Percentiles rank a stretch among this genome's conserved stretches.
phyloP scores from a whole-genome alignment of 768 basidiomycete genomes.

The Kwoniella newhampshirensis region DNA sequence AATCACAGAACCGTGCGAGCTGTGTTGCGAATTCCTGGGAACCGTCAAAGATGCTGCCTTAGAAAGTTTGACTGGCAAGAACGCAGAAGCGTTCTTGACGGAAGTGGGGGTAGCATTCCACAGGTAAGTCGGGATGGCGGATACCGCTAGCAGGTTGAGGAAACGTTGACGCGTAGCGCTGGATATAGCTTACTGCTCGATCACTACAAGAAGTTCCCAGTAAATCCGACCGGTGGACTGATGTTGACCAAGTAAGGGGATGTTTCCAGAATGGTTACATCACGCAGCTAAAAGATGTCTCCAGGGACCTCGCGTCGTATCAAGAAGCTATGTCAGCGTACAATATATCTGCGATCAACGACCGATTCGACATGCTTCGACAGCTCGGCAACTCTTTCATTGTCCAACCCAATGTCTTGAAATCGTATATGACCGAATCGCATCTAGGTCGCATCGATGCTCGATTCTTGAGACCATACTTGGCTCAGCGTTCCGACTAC shows the following conservation, averaged over 20 bases:
- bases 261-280: too few relatives aligned
- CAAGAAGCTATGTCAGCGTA: constrained; percentile 87
- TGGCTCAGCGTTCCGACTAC: constrained; percentile 88
- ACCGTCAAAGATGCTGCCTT: constrained; percentile 74
- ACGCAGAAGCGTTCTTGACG: constrained; percentile 84
- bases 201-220: constrained; percentile 92
- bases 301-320: constrained; percentile 90
- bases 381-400: constrained; percentile 97
- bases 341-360: constrained; percentile 74
- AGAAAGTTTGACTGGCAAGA: constrained; percentile 83
- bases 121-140: constrained; percentile 57
- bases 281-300: constrained; percentile 5
- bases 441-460: constrained; percentile 90
- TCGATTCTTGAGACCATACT: constrained; percentile 80
- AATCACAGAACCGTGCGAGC: constrained; percentile 87
- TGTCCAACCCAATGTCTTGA: constrained; percentile 89
- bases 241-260: constrained; percentile 98
- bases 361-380: constrained; percentile 96
- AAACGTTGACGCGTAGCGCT: not conserved
- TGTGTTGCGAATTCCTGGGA: constrained; percentile 80
- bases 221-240: constrained; percentile 91
- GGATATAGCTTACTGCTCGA: constrained; percentile 79
- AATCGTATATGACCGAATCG: constrained; percentile 90
- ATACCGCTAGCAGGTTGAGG: not conserved
- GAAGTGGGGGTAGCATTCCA: constrained; percentile 95